phyloP scores from a whole-genome alignment of 768 basidiomycete genomes.

The Serendipita sp. region DNA sequence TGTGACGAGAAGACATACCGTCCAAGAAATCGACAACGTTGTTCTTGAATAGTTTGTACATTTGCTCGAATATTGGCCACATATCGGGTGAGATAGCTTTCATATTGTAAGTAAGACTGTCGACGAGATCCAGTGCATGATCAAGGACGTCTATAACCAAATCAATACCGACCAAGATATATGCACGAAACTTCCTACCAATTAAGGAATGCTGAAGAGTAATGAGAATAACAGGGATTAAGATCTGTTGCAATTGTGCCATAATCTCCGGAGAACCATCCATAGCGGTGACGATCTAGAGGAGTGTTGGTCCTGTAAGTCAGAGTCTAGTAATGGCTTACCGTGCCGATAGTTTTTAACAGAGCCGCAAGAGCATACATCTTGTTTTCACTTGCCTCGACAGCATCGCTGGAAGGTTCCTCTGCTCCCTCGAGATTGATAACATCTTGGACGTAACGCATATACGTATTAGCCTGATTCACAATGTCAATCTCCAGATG shows the following conservation, averaged over 20 bases:
- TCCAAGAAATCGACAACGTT: constrained; percentile 79
- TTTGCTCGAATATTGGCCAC: constrained; percentile 79
- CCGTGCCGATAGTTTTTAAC: constrained; percentile 69
- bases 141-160: constrained; percentile 55
- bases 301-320: constrained; percentile 1
- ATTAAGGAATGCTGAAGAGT: constrained; percentile 65
- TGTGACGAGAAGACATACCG: constrained; percentile 25
- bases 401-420: constrained; percentile 28
- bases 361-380: constrained; percentile 77
- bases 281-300: constrained; percentile 56
- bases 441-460: constrained; percentile 58
- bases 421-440: constrained; percentile 35
- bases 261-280: constrained; percentile 61
- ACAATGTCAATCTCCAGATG: not conserved
- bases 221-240: constrained; percentile 59
- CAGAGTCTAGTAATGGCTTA: constrained; percentile 19
- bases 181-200: constrained; percentile 28
- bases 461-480: constrained; percentile 60
- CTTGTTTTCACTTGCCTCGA: constrained; percentile 55
- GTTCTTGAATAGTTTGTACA: constrained; percentile 65
- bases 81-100: constrained; percentile 58
- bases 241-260: constrained; percentile 61
- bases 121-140: constrained; percentile 73
- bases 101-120: constrained; percentile 69
- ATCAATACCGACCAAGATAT: not conserved